A percentile compares a stretch with the other conserved stretches of the same genome.
phyloP scores from a whole-genome alignment of 2,329 filamentous ascomycete genomes.

The Dactylella cylindrospora region DNA sequence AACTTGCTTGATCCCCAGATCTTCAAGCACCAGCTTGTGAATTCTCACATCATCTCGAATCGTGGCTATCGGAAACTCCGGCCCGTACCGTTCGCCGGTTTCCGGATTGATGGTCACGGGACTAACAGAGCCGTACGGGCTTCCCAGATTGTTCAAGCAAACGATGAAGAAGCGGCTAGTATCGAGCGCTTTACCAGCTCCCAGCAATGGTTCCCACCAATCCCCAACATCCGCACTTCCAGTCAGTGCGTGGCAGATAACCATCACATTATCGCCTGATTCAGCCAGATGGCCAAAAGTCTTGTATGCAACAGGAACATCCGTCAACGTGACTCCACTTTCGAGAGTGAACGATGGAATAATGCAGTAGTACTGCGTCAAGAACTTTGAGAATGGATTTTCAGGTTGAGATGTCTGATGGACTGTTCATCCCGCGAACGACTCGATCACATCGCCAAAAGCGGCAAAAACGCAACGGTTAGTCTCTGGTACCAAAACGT shows the following conservation, averaged over 20 bases:
- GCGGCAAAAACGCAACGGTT: too few relatives aligned
- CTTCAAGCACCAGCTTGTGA: slow-evolving; percentile 77
- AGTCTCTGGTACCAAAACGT: background rate
- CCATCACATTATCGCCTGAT: slow-evolving; percentile 67
- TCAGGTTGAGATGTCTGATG: slow-evolving; percentile 67
- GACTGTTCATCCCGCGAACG: slow-evolving; percentile 2
- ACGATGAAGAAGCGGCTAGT: slow-evolving; percentile 80
- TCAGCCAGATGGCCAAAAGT: slow-evolving; percentile 64
- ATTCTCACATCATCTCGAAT: slow-evolving; percentile 91
- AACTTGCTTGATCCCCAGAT: slow-evolving; percentile 75
- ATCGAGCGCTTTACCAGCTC: slow-evolving; percentile 76
- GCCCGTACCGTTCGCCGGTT: slow-evolving; percentile 85
- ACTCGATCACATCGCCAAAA: too few relatives aligned
- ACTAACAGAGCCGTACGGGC: slow-evolving; percentile 83
- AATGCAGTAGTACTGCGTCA: slow-evolving; percentile 82
- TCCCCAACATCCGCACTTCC: slow-evolving; percentile 81
- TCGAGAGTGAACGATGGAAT: slow-evolving; percentile 90
- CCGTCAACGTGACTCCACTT: slow-evolving; percentile 78
- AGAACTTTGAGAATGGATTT: slow-evolving; percentile 84
- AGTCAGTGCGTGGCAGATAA: slow-evolving; percentile 80
- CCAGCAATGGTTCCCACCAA: slow-evolving; percentile 84
- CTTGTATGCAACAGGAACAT: slow-evolving; percentile 71
- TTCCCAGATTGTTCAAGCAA: slow-evolving; percentile 82
- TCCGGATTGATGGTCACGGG: slow-evolving; percentile 74
- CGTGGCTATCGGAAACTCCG: slow-evolving; percentile 93